Evolutionary conservation across 441 rosid genomes (phyloP), one percentile per base, ranked within the genome.

Genomic region (Sinapis alba): DNA sequence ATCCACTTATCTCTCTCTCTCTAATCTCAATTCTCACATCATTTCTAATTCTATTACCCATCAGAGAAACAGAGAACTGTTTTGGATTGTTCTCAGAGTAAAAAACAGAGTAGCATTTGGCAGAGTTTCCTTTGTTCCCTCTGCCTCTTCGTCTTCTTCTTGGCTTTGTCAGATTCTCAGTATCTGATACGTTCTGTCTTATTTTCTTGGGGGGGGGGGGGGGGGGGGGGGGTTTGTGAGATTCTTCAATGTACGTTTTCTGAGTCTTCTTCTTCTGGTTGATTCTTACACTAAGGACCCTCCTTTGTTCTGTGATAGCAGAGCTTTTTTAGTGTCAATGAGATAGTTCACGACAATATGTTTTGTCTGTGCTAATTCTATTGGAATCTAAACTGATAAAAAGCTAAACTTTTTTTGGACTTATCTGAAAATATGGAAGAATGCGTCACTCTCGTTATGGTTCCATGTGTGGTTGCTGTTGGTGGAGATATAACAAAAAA

Each of bases 81-180:
- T 67, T 80, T 69, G 73, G 72, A 58, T 79, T 73, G 70, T 64
- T 80, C 77, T 80, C 81, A 68, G 60, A 68, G 47, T 54, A 19
- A n/a, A 61, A 57, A 57, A 21, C 62, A 66, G 63, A 19, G 56
- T 26, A 47, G 75, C 71, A 76, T 16, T 67, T 65, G 66, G 69
- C 76, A 71, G 80, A 83, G 78, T 80, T 77, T 83, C 79, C 67
- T 71, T 67, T 70, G 45, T 70, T 75, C 58, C 54, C 43, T 71
- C 24, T 32, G 50, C 24, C 47, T 57, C 21, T 65, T 41, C 21
- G 70, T 43, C 65, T 65, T 16, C 68, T 75, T 58, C 63, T 72
- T 63, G 77, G 54, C 68, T 74, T 43, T 45, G 36, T 62, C 30
- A 12, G 30, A 13, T 20, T 34, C 47, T 18, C 45, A 62, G 45